Base-by-base conservation (phyloP, 179 eudicot genomes). In the Gypsophila paniculata region DNA sequence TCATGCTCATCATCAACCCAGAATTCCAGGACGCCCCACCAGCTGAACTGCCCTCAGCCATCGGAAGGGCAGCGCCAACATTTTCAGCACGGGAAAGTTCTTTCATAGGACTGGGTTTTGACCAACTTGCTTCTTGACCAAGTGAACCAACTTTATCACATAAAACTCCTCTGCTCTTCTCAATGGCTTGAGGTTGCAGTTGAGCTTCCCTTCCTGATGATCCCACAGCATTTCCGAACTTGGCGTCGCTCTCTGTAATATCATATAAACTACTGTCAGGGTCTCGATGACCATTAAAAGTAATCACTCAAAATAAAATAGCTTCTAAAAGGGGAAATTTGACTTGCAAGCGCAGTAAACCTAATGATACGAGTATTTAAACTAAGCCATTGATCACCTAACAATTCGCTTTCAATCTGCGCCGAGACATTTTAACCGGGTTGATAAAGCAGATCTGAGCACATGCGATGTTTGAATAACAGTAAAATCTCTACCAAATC, bases 171-270 rank as follows among this genome's bases (percentile, higher is more conserved):
- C 80, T 78, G 58, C 75, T 83, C 73, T 79, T 83, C 66, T 82
- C 81, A 58, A 75, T 58, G 57, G 70, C 58, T 44, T 76, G 75
- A 44, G 78, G 57, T 58, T 70, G 75, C 51, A 74, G 57, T 52
- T 87, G 72, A 59, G 61, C 72, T 55, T 89, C 96, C 72, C 85
- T 85, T 62, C 83, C 83, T 9, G 86, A 74, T 38, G 82, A 72
- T 36, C 76, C 74, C 19, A 78, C 65, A 54, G 77, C 68, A 74
- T 76, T 82, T 54, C 69, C 72, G 51, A 82, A 75, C 79, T 85
- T 85, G 71, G 84, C 81, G 72, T 88, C 85, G 61, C 75, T 59
- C 63, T 89, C 98, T 93, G 88, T 59, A 76, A 78, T 52, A 68
- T 18, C 44, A 59, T 23, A 74, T 0, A 5, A 67, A 71, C n/a